phyloP scores from a whole-genome alignment of 306 rosid genomes.

The Mimosa bimucronata region DNA sequence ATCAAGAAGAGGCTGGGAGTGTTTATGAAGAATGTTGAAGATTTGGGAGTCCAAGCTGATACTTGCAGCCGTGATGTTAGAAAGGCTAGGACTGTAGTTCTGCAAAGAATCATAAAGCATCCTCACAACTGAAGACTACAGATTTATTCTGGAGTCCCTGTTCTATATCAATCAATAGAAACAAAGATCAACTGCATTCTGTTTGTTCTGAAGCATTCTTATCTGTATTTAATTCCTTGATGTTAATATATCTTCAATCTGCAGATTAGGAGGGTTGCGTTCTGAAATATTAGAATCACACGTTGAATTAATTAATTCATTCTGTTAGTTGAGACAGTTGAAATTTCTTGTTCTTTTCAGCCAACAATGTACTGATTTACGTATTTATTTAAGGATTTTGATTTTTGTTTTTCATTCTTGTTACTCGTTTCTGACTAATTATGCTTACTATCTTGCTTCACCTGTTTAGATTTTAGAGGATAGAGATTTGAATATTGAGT shows the following conservation, averaged over 20 bases:
- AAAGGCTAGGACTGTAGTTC: constrained; percentile 88
- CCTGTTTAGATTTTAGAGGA: not conserved
- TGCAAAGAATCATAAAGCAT: constrained; percentile 75
- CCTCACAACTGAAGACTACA: constrained; percentile 48
- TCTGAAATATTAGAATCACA: constrained; percentile 1
- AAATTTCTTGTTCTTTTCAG: constrained; percentile 17
- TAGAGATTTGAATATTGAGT: too few species aligned
- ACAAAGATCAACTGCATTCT: not conserved
- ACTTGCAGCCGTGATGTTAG: constrained; percentile 73
- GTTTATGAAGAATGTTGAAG: constrained; percentile 79
- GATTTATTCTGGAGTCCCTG: too few species aligned
- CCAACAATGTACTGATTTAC: constrained; percentile 9
- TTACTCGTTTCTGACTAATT: not conserved
- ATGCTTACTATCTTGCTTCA: not conserved
- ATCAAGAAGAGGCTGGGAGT: constrained; percentile 69
- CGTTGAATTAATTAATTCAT: constrained; percentile 7
- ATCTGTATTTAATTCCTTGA: constrained; percentile 39
- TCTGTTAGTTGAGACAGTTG: constrained; percentile 29
- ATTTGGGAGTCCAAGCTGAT: constrained; percentile 83
- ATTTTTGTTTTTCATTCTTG: constrained; percentile 19
- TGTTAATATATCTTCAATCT: constrained; percentile 38
- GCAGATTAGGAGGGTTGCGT: not conserved
- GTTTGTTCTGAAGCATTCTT: constrained; percentile 12
- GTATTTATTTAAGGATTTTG: constrained; percentile 29
- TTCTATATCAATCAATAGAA: too few species aligned